phyloP scores from a whole-genome alignment of 2,329 filamentous ascomycete genomes.

The Cryphonectria naterciae region DNA sequence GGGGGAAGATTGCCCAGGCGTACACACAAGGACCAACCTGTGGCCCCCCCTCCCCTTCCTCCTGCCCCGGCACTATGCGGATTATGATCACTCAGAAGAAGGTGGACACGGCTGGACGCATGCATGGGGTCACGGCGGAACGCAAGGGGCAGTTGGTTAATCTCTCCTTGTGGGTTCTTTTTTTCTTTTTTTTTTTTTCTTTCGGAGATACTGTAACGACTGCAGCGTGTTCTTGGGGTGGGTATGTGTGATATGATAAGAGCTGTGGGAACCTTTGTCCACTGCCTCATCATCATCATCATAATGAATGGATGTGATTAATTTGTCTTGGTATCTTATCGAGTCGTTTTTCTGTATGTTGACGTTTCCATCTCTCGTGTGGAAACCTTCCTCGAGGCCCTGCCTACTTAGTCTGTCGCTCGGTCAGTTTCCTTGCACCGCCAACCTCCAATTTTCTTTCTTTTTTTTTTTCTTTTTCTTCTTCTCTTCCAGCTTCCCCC shows the following conservation, averaged over 20 bases:
- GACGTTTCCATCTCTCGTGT: not conserved
- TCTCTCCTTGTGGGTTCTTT: not conserved
- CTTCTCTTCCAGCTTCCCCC: not conserved
- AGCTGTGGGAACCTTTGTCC: not conserved
- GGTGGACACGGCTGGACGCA: too few relatives aligned
- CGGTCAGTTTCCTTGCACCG: not conserved
- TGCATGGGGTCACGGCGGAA: not conserved
- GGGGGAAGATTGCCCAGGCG: not conserved
- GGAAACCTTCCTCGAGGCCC: not conserved
- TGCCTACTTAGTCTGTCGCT: not conserved
- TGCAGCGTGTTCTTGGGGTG: not conserved
- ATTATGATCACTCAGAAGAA: not conserved
- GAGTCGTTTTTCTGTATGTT: not conserved
- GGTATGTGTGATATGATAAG: not conserved
- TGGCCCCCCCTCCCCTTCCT: not conserved
- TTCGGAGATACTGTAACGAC: not conserved
- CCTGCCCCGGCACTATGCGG: too few relatives aligned
- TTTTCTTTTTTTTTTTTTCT: not conserved
- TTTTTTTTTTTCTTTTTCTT: not conserved
- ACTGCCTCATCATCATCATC: not conserved
- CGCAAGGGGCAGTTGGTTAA: not conserved
- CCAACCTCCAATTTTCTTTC: not conserved
- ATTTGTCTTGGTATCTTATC: not conserved
- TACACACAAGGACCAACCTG: not conserved
- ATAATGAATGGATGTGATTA: not conserved